These are phyloP conservation scores for Candida loeiensis DNA, from an alignment of 805 yeast genomes.

Conservation along the genomic window DNA sequence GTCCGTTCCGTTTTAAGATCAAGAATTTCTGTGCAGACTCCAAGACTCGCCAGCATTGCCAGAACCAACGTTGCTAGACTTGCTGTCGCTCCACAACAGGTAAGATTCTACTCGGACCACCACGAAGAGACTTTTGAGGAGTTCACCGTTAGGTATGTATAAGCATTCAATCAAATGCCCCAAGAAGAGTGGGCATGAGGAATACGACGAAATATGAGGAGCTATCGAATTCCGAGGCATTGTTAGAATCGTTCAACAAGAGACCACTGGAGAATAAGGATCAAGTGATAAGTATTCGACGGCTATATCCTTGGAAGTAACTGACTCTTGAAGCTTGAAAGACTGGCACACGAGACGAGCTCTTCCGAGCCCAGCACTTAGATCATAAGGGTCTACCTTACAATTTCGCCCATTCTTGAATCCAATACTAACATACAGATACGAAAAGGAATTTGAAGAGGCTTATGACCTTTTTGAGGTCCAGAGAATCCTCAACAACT, in stretches of 20 bases:
- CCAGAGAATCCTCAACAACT: conserved; percentile 92
- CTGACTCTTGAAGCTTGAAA: too few species aligned
- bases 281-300: too few species aligned
- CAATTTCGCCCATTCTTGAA: too few species aligned
- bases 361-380: too few species aligned
- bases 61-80: conserved; percentile 19
- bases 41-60: conserved; percentile 29
- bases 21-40: conserved; percentile 26
- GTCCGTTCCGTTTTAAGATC: conserved; percentile 43
- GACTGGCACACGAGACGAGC: too few species aligned
- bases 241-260: too few species aligned
- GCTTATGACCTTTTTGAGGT: conserved; percentile 55
- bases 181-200: too few species aligned
- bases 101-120: conserved; percentile 77
- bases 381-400: too few species aligned
- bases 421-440: conserved; percentile 48
- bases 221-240: too few species aligned
- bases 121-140: conserved; percentile 94
- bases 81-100: conserved; percentile 22
- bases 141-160: conserved; percentile 70
- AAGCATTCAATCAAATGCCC: too few species aligned
- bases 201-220: background rate
- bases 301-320: too few species aligned
- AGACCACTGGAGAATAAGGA: too few species aligned
- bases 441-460: conserved; percentile 93